Conservation (phyloP, 1,139 yeast species). For the Nadsonia commutata region DNA sequence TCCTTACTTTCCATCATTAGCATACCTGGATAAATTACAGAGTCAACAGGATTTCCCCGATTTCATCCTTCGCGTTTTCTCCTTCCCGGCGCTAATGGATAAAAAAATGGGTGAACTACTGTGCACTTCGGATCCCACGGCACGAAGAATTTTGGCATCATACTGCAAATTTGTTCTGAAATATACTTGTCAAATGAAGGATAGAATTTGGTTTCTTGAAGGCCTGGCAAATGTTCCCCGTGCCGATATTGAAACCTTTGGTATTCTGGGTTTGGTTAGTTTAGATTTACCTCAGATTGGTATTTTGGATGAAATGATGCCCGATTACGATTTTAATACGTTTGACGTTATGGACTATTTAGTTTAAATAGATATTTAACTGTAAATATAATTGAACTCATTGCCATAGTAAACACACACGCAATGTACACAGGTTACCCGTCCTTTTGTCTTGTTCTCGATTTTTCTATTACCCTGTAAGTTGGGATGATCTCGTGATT, state of each 20-base stretch:
- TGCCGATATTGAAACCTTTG: slow-evolving; percentile 23
- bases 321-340: neutral
- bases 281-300: slow-evolving; percentile 17
- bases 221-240: slow-evolving; percentile 72
- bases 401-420: too few relatives aligned
- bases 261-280: slow-evolving; percentile 25
- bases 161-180: slow-evolving; percentile 70
- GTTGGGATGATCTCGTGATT: too few relatives aligned
- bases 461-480: too few relatives aligned
- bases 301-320: neutral
- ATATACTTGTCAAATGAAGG: slow-evolving; percentile 76
- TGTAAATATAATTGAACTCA: too few relatives aligned
- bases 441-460: too few relatives aligned
- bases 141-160: slow-evolving; percentile 80
- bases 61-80: slow-evolving; percentile 74
- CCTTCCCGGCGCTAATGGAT: slow-evolving; percentile 85
- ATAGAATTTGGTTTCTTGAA: slow-evolving; percentile 84
- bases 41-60: slow-evolving; percentile 68
- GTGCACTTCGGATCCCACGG: slow-evolving; percentile 71
- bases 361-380: neutral
- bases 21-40: slow-evolving; percentile 72
- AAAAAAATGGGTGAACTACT: slow-evolving; percentile 59
- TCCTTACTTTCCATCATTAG: slow-evolving; percentile 74
- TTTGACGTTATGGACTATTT: neutral
- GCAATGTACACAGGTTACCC: too few relatives aligned